Evolutionary conservation across 257 asterid genomes (phyloP).

Genomic region (Gynochthodes officinalis): DNA sequence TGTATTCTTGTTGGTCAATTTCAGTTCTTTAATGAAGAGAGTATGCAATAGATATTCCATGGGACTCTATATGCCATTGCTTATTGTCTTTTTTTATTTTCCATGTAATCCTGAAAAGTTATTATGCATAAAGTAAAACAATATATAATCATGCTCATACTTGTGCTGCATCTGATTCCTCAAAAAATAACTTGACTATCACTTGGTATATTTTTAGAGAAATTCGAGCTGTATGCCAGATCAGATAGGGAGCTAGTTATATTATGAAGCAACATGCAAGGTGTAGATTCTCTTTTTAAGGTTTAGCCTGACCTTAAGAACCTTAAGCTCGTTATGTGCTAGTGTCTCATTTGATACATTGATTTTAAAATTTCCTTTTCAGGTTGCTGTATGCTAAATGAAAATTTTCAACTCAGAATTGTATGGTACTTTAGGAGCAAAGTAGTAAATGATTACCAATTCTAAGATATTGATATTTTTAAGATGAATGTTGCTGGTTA

Average conservation of each 20-base stretch:
- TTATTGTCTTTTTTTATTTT: not conserved
- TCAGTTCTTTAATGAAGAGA: not conserved
- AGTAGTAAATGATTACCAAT: not conserved
- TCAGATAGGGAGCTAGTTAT: not conserved
- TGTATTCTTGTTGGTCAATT: constrained; percentile 6
- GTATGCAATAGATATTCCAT: too few relatives aligned
- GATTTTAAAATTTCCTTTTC: not conserved
- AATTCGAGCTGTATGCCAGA: not conserved
- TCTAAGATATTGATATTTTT: not conserved
- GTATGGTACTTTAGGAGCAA: not conserved
- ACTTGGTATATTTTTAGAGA: not conserved
- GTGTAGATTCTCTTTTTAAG: not conserved
- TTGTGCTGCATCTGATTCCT: not conserved
- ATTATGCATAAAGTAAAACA: not conserved
- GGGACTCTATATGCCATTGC: not conserved
- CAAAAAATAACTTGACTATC: not conserved
- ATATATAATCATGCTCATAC: not conserved
- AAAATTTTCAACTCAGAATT: not conserved
- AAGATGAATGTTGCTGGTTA: not conserved
- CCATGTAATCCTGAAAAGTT: not conserved
- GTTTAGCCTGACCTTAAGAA: not conserved
- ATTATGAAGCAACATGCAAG: not conserved
- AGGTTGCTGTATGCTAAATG: not conserved
- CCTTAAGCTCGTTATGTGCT: not conserved
- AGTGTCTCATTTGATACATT: not conserved